Evolutionary conservation across 2,329 filamentous ascomycete species (phyloP).

Genomic region (Arthroderma uncinatum): DNA sequence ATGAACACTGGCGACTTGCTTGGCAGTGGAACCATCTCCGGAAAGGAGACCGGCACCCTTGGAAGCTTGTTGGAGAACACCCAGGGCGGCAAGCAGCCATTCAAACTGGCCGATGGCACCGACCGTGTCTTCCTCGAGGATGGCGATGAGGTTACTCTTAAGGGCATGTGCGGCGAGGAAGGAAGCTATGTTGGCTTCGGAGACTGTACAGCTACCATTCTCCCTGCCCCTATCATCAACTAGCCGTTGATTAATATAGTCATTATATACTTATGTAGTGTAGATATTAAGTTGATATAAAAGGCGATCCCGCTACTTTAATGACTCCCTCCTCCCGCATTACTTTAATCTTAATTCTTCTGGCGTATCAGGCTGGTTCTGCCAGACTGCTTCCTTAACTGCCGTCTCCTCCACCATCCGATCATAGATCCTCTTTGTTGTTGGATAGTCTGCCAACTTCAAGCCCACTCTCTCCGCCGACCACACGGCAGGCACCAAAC

Average conservation of each 20-base stretch:
- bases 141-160: slow-evolving; percentile 57
- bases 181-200: slow-evolving; percentile 66
- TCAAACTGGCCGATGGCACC: slow-evolving; percentile 53
- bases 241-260: not conserved
- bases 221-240: slow-evolving; percentile 11
- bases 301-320: not conserved
- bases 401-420: slow-evolving; percentile 40
- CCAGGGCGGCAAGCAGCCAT: slow-evolving; percentile 53
- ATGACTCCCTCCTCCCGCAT: not conserved
- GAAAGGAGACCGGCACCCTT: slow-evolving; percentile 45
- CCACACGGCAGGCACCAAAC: slow-evolving; percentile 48
- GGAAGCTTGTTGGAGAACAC: slow-evolving; percentile 65
- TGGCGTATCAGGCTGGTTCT: slow-evolving; percentile 44
- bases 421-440: slow-evolving; percentile 37
- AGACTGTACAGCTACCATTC: slow-evolving; percentile 29
- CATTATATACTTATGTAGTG: not conserved
- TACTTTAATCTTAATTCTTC: slow-evolving; percentile 31
- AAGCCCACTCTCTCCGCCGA: slow-evolving; percentile 46
- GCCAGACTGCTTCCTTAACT: slow-evolving; percentile 45
- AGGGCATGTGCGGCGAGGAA: slow-evolving; percentile 55
- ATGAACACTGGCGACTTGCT: slow-evolving; percentile 64
- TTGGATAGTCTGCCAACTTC: slow-evolving; percentile 41
- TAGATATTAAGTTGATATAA: not conserved
- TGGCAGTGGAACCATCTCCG: slow-evolving; percentile 69
- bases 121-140: slow-evolving; percentile 62